A percentile compares a stretch with the other conserved stretches of the same genome.
phyloP scores from a whole-genome alignment of 129 eudicot genomes.

The Chrysanthemum seticuspe region DNA sequence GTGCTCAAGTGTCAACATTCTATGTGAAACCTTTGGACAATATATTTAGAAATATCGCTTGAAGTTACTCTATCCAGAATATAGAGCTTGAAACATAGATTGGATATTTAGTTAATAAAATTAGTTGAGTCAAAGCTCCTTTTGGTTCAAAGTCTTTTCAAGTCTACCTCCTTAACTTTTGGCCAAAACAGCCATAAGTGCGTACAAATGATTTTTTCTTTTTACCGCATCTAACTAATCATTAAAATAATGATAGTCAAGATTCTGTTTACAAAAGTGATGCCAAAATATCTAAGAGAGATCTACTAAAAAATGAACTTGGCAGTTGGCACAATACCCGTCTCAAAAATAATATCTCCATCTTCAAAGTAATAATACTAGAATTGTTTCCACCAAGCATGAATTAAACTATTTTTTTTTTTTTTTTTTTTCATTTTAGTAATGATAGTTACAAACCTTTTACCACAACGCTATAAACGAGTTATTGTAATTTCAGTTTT shows the following conservation, averaged over 20 bases:
- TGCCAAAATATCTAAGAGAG: slow-evolving; percentile 22
- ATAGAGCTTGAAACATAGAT: not conserved
- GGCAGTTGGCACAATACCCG: not conserved
- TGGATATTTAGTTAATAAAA: not conserved
- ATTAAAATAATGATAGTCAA: not conserved
- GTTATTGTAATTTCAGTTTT: no score
- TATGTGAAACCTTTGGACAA: no score
- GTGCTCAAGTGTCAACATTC: no score
- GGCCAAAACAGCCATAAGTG: slow-evolving; percentile 13
- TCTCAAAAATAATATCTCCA: not conserved
- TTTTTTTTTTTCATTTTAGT: no score
- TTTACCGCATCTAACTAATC: slow-evolving; percentile 12
- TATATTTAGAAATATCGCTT: no score
- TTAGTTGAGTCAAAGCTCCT: slow-evolving; percentile 9
- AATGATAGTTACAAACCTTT: no score
- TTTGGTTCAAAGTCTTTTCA: slow-evolving; percentile 14
- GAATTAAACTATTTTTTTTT: no score
- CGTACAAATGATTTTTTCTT: not conserved
- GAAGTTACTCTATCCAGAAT: no score
- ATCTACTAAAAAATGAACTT: not conserved
- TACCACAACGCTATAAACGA: no score
- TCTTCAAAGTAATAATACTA: no score
- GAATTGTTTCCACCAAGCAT: no score
- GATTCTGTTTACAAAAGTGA: slow-evolving; percentile 16
- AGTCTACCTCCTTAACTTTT: slow-evolving; percentile 26